These are phyloP conservation scores for Metarhizium robertsii DNA, from an alignment of 2,329 filamentous ascomycete genomes.

Conservation along the genomic window DNA sequence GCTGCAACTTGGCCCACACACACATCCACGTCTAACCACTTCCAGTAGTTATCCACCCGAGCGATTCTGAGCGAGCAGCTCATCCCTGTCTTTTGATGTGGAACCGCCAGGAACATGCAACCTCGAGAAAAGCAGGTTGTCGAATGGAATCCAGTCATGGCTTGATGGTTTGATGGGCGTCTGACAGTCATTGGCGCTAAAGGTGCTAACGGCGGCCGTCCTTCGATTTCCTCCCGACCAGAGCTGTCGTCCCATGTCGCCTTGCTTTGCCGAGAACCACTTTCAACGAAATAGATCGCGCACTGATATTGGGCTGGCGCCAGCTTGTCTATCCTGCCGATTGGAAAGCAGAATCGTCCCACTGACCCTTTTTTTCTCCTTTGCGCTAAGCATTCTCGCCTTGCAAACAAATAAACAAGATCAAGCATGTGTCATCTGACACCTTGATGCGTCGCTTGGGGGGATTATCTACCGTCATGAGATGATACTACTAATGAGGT, in stretches of 20 bases:
- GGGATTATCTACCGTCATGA: too few relatives aligned
- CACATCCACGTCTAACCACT: too few relatives aligned
- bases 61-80: too few relatives aligned
- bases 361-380: neutral
- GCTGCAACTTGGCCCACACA: too few relatives aligned
- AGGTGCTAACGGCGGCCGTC: neutral
- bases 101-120: neutral
- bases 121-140: neutral
- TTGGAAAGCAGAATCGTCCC: neutral
- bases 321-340: neutral
- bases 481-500: too few relatives aligned
- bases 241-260: neutral
- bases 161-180: neutral
- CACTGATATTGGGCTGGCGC: too few relatives aligned
- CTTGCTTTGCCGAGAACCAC: neutral
- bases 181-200: neutral
- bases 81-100: neutral
- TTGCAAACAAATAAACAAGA: neutral
- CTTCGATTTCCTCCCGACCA: neutral
- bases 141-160: too few relatives aligned
- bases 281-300: too few relatives aligned
- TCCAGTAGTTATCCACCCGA: too few relatives aligned
- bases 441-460: too few relatives aligned
- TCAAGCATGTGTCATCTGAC: too few relatives aligned
- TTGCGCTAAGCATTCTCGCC: neutral